These are phyloP conservation scores for Penicillium fimorum DNA, from an alignment of 495 filamentous ascomycete species.

Conservation along the genomic window DNA sequence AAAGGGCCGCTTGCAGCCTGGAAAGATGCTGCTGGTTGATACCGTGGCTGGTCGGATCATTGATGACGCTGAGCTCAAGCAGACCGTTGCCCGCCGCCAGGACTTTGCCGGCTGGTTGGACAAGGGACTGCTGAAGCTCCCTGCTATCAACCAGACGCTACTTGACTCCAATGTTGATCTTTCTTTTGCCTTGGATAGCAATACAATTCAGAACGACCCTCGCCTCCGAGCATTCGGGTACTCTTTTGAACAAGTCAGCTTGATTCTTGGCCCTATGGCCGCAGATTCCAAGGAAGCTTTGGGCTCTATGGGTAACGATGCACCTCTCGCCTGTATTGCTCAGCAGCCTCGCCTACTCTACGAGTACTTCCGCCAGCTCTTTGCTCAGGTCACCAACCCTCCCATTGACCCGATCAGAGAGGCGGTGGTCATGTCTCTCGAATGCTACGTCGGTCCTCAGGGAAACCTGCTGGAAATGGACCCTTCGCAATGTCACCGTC, in stretches of 20 bases:
- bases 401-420: slow-evolving; percentile 98
- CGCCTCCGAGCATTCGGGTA: slow-evolving; percentile 90
- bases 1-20: slow-evolving; percentile 93
- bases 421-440: slow-evolving; percentile 98
- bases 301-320: slow-evolving; percentile 99
- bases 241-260: slow-evolving; percentile 92
- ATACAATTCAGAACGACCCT: slow-evolving; percentile 80
- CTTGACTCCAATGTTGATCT: slow-evolving; percentile 60
- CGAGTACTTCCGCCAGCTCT: slow-evolving; percentile 98
- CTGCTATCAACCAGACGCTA: slow-evolving; percentile 66
- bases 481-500: slow-evolving; percentile 78
- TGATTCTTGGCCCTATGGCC: slow-evolving; percentile 95
- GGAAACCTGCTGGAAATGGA: slow-evolving; percentile 97
- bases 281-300: slow-evolving; percentile 99
- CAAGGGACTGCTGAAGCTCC: slow-evolving; percentile 77
- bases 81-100: slow-evolving; percentile 76
- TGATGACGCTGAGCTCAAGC: slow-evolving; percentile 91
- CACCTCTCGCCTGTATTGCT: slow-evolving; percentile 88
- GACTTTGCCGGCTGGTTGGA: slow-evolving; percentile 91
- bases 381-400: slow-evolving; percentile 98
- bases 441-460: slow-evolving; percentile 96
- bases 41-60: slow-evolving; percentile 94
- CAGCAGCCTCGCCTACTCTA: slow-evolving; percentile 86
- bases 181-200: slow-evolving; percentile 61
- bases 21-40: slow-evolving; percentile 97